A percentile compares a stretch with the other conserved stretches of the same genome.
Evolutionary conservation across 441 rosid species (phyloP).

Genomic region (Breynia disticha): DNA sequence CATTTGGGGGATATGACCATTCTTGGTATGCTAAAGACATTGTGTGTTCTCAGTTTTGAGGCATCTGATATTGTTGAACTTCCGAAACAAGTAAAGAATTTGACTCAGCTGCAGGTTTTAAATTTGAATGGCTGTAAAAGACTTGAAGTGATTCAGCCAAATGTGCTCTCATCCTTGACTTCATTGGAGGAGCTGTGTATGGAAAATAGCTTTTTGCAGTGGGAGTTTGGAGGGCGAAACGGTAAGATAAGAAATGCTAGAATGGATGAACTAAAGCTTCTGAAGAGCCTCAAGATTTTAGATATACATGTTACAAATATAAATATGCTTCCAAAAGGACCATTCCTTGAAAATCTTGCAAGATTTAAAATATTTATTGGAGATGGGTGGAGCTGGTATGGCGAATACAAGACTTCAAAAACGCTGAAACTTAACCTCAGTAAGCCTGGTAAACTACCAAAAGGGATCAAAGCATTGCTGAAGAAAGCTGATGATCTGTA

Average conservation of each 20-base stretch:
- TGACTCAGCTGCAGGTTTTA: constrained; percentile 16
- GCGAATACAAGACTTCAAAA: not conserved
- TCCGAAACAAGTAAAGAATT: constrained; percentile 15
- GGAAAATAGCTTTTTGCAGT: constrained; percentile 2
- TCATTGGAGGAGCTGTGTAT: constrained; percentile 18
- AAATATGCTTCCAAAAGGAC: not conserved
- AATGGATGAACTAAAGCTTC: constrained; percentile 4
- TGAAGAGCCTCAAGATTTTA: not conserved
- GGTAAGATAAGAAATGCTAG: not conserved
- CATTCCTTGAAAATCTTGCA: constrained; percentile 3
- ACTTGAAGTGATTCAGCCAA: constrained; percentile 7
- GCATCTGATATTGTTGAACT: constrained; percentile 14
- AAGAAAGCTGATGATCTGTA: constrained; percentile 8
- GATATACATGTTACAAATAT: not conserved
- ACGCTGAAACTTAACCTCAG: constrained; percentile 6
- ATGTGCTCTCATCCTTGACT: constrained; percentile 16
- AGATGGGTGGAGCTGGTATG: not conserved
- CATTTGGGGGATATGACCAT: constrained; percentile 8
- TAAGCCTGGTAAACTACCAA: not conserved
- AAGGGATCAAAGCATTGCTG: not conserved
- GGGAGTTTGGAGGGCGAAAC: constrained; percentile 10
- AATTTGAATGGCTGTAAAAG: constrained; percentile 11
- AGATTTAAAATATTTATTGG: constrained; percentile 9
- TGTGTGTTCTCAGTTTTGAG: constrained; percentile 22
- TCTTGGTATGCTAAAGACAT: constrained; percentile 21